Percentiles rank a stretch among this genome's conserved stretches.
phyloP scores from a whole-genome alignment of 169 alveolate genomes.

The Plasmodium reichenowi region DNA sequence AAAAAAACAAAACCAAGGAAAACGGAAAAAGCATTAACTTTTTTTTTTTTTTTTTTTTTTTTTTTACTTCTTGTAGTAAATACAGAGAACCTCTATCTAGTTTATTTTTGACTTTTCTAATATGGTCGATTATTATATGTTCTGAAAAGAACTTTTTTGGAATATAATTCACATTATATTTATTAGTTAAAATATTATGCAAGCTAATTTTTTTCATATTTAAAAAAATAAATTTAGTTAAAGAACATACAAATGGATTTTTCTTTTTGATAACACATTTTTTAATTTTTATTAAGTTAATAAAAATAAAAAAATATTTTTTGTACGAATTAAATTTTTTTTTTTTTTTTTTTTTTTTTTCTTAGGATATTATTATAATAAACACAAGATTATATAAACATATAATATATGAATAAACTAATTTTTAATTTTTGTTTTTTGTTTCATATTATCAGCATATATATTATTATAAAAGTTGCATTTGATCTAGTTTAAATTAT shows the following conservation, averaged over 20 bases:
- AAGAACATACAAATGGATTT: background rate
- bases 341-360: constrained; percentile 4
- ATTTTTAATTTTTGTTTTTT: background rate
- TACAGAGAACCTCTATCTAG: constrained; percentile 71
- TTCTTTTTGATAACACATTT: too few species aligned
- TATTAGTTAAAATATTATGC: constrained; percentile 5
- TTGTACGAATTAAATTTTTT: constrained; percentile 41
- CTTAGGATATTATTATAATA: too few species aligned
- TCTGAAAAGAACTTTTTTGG: constrained; percentile 40
- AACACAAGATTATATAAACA: too few species aligned
- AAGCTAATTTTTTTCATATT: constrained; percentile 19
- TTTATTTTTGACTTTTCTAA: constrained; percentile 55
- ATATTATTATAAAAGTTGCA: constrained; percentile 24
- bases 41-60: too few species aligned
- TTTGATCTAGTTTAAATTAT: constrained; percentile 14
- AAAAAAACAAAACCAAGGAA: background rate
- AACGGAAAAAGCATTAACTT: too few species aligned
- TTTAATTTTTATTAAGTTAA: too few species aligned
- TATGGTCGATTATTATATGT: constrained; percentile 45
- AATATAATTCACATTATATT: constrained; percentile 2
- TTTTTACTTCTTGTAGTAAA: constrained; percentile 62
- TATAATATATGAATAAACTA: too few species aligned
- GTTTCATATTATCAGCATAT: background rate
- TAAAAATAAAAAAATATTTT: constrained; percentile 5
- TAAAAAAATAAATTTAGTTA: constrained; percentile 32